A percentile compares a stretch with the other conserved stretches of the same genome.
Conservation (phyloP, 2,329 filamentous ascomycete species). For the Hypoxylon sp. region DNA sequence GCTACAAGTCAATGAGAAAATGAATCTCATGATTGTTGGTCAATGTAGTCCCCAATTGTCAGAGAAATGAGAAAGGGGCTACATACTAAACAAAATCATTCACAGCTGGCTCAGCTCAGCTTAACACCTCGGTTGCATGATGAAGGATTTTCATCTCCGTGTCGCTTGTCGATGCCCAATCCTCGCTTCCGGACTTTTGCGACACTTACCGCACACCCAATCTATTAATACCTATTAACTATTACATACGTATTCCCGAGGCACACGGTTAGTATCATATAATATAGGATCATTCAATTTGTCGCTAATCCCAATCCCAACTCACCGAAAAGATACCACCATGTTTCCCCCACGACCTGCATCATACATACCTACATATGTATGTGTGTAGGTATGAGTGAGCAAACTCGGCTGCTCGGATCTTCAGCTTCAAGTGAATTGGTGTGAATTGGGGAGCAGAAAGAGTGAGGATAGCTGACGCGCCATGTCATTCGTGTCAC, state of each 20-base stretch:
- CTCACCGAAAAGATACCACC: constrained; percentile 22
- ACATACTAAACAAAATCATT: constrained; percentile 3
- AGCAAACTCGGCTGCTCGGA: constrained; percentile 26
- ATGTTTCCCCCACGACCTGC: neutral
- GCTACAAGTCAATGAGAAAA: neutral
- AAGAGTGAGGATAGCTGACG: constrained; percentile 16
- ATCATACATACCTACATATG: constrained; percentile 2
- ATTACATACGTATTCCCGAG: constrained; percentile 3
- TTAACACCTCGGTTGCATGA: constrained; percentile 34
- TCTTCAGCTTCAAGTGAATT: constrained; percentile 12
- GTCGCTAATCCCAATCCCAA: constrained; percentile 1
- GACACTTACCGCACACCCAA: constrained; percentile 31
- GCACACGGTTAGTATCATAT: constrained; percentile 15
- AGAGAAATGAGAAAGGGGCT: constrained; percentile 24
- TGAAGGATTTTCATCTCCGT: constrained; percentile 43
- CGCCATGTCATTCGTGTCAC: constrained; percentile 32
- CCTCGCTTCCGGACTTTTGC: constrained; percentile 40
- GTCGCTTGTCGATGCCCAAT: constrained; percentile 44
- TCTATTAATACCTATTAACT: constrained; percentile 19
- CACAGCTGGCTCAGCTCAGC: constrained; percentile 33
- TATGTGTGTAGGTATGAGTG: constrained; percentile 8
- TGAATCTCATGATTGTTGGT: neutral
- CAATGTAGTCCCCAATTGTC: neutral
- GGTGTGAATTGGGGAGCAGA: neutral
- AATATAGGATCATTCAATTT: constrained; percentile 14